phyloP scores from a whole-genome alignment of 345 rosid genomes.

The Camelina laxa region DNA sequence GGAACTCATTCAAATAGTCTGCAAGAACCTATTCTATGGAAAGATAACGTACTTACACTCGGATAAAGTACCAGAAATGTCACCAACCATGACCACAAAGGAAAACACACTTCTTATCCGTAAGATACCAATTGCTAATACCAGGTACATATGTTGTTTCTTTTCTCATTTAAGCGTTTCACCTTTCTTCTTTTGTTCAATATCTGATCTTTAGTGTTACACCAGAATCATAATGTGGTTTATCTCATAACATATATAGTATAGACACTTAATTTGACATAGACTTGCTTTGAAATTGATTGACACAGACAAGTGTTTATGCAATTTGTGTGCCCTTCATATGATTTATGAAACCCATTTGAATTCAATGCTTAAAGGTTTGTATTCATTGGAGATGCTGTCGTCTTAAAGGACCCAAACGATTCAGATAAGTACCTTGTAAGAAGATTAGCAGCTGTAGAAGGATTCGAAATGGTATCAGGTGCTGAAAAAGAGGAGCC shows the following conservation, averaged over 20 bases:
- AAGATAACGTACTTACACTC: conserved; percentile 77
- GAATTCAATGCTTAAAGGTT: conserved; percentile 48
- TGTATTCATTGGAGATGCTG: conserved; percentile 91
- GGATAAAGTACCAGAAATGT: conserved; percentile 72
- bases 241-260: background rate
- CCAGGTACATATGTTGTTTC: conserved; percentile 49
- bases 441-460: conserved; percentile 85
- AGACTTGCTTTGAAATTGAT: conserved; percentile 1
- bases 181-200: background rate
- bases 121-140: conserved; percentile 68
- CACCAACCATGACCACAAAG: conserved; percentile 60
- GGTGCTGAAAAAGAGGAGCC: conserved; percentile 77
- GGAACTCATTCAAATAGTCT: conserved; percentile 56
- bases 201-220: background rate
- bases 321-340: background rate
- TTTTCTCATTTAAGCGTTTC: background rate
- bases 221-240: background rate
- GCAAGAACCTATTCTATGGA: conserved; percentile 75
- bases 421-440: conserved; percentile 58
- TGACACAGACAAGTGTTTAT: background rate
- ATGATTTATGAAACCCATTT: conserved; percentile 22
- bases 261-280: background rate
- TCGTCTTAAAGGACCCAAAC: conserved; percentile 85
- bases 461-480: conserved; percentile 92
- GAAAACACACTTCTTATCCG: conserved; percentile 90